Conservation (phyloP, 2,329 filamentous ascomycete genomes). For the Arthroderma sp. region DNA sequence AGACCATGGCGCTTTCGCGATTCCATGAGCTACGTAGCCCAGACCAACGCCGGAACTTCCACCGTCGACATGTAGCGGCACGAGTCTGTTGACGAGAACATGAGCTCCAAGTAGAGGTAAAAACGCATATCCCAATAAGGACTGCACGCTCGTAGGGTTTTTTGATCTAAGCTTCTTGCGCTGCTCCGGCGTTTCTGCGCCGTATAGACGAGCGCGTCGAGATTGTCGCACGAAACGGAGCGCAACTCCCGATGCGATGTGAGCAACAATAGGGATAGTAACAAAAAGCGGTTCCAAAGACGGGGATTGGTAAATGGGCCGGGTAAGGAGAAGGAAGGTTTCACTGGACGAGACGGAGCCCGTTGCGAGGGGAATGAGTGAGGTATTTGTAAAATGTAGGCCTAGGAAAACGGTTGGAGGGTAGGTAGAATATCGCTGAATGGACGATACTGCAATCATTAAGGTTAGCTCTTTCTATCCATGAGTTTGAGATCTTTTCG, state of each 20-base stretch:
- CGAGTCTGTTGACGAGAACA: slow-evolving; percentile 58
- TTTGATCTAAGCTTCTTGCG: slow-evolving; percentile 16
- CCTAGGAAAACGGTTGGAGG: slow-evolving; percentile 63
- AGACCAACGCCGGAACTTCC: slow-evolving; percentile 77
- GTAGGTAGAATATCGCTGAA: slow-evolving; percentile 85
- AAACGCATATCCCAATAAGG: slow-evolving; percentile 59
- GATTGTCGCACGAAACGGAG: slow-evolving; percentile 62
- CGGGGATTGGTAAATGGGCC: slow-evolving; percentile 81
- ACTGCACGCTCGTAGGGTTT: slow-evolving; percentile 56
- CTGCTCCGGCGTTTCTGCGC: slow-evolving; percentile 49
- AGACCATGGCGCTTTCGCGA: slow-evolving; percentile 54
- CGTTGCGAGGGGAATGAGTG: slow-evolving; percentile 63
- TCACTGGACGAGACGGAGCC: slow-evolving; percentile 63
- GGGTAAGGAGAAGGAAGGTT: slow-evolving; percentile 75
- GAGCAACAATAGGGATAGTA: slow-evolving; percentile 57
- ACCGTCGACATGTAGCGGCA: slow-evolving; percentile 66
- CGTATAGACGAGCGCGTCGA: slow-evolving; percentile 61
- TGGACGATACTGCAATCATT: slow-evolving; percentile 46
- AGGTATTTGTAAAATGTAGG: slow-evolving; percentile 69
- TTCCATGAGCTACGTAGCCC: slow-evolving; percentile 72
- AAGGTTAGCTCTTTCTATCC: not conserved
- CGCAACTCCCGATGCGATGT: slow-evolving; percentile 63
- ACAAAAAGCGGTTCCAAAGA: slow-evolving; percentile 70
- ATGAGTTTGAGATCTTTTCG: not conserved
- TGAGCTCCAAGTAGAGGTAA: slow-evolving; percentile 56